Conservation (phyloP, 2,329 filamentous ascomycete species). For the Fusarium siculi region DNA sequence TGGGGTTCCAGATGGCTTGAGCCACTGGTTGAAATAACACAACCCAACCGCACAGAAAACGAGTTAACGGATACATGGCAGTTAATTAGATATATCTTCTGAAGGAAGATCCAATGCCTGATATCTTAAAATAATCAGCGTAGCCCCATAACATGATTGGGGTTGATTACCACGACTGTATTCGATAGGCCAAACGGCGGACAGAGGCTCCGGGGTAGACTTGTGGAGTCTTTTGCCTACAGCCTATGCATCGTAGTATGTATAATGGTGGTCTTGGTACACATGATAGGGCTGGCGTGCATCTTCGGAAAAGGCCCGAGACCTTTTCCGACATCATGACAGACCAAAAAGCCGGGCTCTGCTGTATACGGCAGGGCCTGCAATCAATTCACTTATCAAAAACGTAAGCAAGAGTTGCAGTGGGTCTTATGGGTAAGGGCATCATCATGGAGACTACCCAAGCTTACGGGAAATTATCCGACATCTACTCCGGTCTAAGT, state of each 20-base stretch:
- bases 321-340: neutral
- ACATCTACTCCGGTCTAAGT: neutral
- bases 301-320: neutral
- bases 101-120: neutral
- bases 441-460: too few species aligned
- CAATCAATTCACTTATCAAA: too few species aligned
- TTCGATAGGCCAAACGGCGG: neutral
- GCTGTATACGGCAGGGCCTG: neutral
- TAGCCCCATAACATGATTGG: neutral
- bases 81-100: too few species aligned
- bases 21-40: neutral
- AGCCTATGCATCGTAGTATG: neutral
- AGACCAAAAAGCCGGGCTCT: neutral
- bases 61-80: neutral
- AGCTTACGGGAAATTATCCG: neutral
- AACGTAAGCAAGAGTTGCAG: neutral
- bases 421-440: neutral
- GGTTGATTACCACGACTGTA: neutral
- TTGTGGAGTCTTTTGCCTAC: accelerated
- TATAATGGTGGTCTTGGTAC: neutral
- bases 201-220: too few species aligned
- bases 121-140: neutral
- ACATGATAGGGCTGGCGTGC: too few species aligned
- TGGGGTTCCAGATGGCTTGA: neutral
- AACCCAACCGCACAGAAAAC: neutral